Evolutionary conservation across 768 basidiomycete species (phyloP), one percentile per base, ranked within the genome.

Genomic region (Multifurca ochricompacta): DNA sequence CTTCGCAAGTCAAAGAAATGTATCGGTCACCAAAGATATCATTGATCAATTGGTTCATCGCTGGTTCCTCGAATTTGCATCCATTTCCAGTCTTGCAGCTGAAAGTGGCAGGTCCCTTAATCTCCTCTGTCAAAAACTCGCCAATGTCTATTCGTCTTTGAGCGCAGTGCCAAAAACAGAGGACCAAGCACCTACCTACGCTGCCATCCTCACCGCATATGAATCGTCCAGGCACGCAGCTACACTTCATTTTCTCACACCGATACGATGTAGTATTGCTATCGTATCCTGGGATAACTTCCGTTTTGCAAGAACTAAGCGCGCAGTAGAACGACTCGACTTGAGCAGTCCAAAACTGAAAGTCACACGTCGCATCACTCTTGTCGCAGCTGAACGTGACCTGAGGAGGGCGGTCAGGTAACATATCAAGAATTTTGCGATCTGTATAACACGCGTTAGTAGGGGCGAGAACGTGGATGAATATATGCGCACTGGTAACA

Each of bases 281-380:
- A 51, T 84, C 78, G 65, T 81, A 85, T 6, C 78, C 82, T 1
- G 71, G 63, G 32, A 73, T 64, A 49, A 70, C 53, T 6, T 66
- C 65, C 6, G 81, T 81, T 3, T 64, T 67, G 66, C 96, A 98
- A 16, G 77, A 66, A 39, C 87, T 76, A 50, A 99, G 76, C 9
- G 81, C 80, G 69, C 96, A 99, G 70, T 96, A 97, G 70, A 99
- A 98, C 0, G 91, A 94, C 67, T 99, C 95, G 52, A 91, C 78
- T 62, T 88, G 76, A 6, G 87, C 92, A 8, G 92, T 91, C 96
- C 96, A 99, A 73, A 99, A 99, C 69, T 99, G 94, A 77, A 99
- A 99, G 21, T 82, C 81, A 66, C 96, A 99, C 1, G 80, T 80
- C 4, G 72, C 70, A 11, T 76, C 72, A 1, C 66, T 55, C 18